Evolutionary conservation across 106 monocot genomes (phyloP), one percentile per base, ranked within the genome.

Genomic region (Dioscorea zingiberensis): DNA sequence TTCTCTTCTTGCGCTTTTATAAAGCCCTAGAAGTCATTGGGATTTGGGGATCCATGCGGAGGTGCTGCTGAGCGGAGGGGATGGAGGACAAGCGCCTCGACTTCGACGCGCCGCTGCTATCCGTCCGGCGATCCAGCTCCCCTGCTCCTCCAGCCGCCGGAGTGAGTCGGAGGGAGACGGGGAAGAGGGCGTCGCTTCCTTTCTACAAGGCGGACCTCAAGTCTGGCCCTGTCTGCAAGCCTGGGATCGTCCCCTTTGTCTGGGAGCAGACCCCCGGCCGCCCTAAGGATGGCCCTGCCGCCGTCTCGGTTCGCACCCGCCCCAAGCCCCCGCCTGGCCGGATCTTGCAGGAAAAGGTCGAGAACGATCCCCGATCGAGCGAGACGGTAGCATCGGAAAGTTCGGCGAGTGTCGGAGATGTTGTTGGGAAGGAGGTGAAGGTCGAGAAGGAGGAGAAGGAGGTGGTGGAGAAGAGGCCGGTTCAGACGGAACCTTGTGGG

Each of bases 191-290:
- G 2, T 60, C 72, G 16, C 66, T 82, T 25, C 92, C 92, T 21
- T 74, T 75, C 45, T 71, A 85, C 65, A 94, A 80, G 60, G 73
- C 82, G 13, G 90, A 80, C 13, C 53, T 74, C 46, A 87, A 77
- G 53, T 77, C 87, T 1, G 87, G 78, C 27, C 80, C 82, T 1
- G 77, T 87, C 21, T 53, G 59, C 13, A 73, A 73, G 24, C 82
- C 94, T 1, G 87, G 87, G 13, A 72, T 78, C 21, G 75, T 94
- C 44, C 94, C 90, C 26, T 94, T 94, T 56, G 66, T 61, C 6
- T 91, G 94, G 94, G 94, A 94, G 80, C 78, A 91, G 54, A 28
- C 68, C 4, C 87, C 94, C 4, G 94, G 90, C 15, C 78, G 62
- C 58, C 94, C 90, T 4, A 94, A 94, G 73, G 57, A 47, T 28